Base-by-base conservation (phyloP, 345 rosid genomes). In the Gossypium longicalyx region DNA sequence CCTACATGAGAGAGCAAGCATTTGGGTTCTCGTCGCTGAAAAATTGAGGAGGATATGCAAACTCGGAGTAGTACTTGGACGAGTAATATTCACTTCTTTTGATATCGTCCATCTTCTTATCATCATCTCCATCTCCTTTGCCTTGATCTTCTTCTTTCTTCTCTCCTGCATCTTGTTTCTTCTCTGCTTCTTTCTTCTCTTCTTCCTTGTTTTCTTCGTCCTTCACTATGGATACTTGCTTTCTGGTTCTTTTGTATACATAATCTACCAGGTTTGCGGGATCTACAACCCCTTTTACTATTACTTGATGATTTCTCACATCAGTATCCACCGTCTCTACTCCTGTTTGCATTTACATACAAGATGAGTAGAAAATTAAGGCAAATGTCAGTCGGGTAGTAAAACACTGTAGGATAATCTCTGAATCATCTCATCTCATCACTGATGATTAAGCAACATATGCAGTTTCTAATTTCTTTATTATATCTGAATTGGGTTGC, bases 11-110 rank as follows among this genome's bases (percentile, higher is more conserved):
- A 59, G 81, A 78, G 81, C 95, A 90, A 43, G 89, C 92, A 74
- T 90, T 82, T 5, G 95, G 95, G 72, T 90, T 90, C 71, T 88
- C 91, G 22, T 90, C 94, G 56, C 94, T 90, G 78, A 90, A 90
- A 41, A 88, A 61, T 77, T 85, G 79, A 66, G 86, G 80, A 3
- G 83, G 65, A 76, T 81, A 86, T 44, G 84, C 79, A 76, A 78
- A 81, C 67, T 88, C 94, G 61, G 59, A 76, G 74, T 76, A 54
- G 68, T 58, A 22, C 72, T 34, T 87, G n/a, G 89, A 72, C 23
- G 87, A 77, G 86, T 84, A 83, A 74, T 85, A 82, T 67, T 88
- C 90, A 45, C 65, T 81, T 73, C 77, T 53, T 77, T 81, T 86
- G 51, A 88, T 76, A n/a, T 84, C 85, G 62, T 3, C 59, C 19